Evolutionary conservation across 257 asterid genomes (phyloP).

Genomic region (Craterostigma plantagineum): DNA sequence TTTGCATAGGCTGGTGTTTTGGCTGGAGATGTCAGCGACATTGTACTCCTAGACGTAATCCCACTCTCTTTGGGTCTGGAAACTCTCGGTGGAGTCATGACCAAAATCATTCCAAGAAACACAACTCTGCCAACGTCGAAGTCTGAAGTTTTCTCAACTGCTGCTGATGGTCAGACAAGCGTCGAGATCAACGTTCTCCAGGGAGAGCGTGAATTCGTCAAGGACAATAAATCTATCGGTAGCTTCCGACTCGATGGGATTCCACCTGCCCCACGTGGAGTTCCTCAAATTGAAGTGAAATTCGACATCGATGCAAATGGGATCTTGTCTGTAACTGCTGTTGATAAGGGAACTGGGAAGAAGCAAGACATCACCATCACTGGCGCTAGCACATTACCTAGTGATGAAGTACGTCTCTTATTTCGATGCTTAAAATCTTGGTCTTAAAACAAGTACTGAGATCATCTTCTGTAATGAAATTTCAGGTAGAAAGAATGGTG

Average conservation of each 20-base stretch:
- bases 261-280: slow-evolving; percentile 98
- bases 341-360: slow-evolving; percentile 94
- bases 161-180: slow-evolving; percentile 98
- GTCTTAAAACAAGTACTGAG: too few relatives aligned
- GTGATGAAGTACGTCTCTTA: slow-evolving; percentile 49
- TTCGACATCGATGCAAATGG: slow-evolving; percentile 97
- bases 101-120: slow-evolving; percentile 84
- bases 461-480: too few relatives aligned
- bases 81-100: slow-evolving; percentile 98
- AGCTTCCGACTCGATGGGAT: slow-evolving; percentile 99
- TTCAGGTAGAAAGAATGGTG: slow-evolving; percentile 96
- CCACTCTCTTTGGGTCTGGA: slow-evolving; percentile 93
- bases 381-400: slow-evolving; percentile 94
- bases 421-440: too few relatives aligned
- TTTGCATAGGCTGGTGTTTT: slow-evolving; percentile 84
- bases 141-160: slow-evolving; percentile 96
- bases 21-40: slow-evolving; percentile 93
- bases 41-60: slow-evolving; percentile 84
- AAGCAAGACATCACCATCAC: slow-evolving; percentile 94
- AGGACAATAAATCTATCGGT: slow-evolving; percentile 91
- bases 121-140: slow-evolving; percentile 91
- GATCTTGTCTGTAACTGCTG: slow-evolving; percentile 77
- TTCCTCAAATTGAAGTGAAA: slow-evolving; percentile 93
- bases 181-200: slow-evolving; percentile 95
- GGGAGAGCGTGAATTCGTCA: slow-evolving; percentile 94